phyloP scores from a whole-genome alignment of 2,329 filamentous ascomycete species.

The Fusarium tricinctum region DNA sequence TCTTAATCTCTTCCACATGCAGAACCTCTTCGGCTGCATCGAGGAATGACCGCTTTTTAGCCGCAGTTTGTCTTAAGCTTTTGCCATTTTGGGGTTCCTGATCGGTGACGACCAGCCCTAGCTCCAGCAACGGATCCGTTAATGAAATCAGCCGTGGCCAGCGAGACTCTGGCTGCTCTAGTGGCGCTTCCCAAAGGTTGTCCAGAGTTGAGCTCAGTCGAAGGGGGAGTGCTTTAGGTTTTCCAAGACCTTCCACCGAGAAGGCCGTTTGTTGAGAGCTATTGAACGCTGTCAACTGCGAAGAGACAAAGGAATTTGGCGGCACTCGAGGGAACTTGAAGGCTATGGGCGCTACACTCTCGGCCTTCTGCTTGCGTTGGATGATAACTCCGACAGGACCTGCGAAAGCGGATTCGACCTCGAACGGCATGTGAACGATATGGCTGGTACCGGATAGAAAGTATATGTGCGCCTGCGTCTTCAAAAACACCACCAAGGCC shows the following conservation, averaged over 20 bases:
- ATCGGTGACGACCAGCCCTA: constrained; percentile 82
- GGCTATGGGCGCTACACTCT: constrained; percentile 65
- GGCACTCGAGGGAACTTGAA: constrained; percentile 74
- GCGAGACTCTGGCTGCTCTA: constrained; percentile 68
- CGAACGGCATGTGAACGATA: constrained; percentile 93
- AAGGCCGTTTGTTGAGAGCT: constrained; percentile 66
- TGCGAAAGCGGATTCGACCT: constrained; percentile 88
- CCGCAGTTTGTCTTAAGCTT: constrained; percentile 51
- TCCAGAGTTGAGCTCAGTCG: constrained; percentile 65
- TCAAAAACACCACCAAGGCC: constrained; percentile 90
- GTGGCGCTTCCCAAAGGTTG: constrained; percentile 69
- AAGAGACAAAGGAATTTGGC: constrained; percentile 85
- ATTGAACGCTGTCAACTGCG: constrained; percentile 70
- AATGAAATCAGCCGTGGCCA: constrained; percentile 85
- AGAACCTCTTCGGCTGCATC: constrained; percentile 85
- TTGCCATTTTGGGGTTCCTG: constrained; percentile 58
- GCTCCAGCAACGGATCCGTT: constrained; percentile 86
- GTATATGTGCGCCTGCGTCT: constrained; percentile 93
- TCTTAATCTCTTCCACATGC: constrained; percentile 79
- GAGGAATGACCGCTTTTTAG: constrained; percentile 69
- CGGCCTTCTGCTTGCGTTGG: constrained; percentile 78
- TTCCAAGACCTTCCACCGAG: constrained; percentile 69
- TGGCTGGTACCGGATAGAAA: constrained; percentile 90
- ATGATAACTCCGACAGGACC: constrained; percentile 87
- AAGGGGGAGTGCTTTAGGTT: constrained; percentile 67